Base-by-base conservation (phyloP, 148 eudicot genomes). In the Chenopodium quinoa region DNA sequence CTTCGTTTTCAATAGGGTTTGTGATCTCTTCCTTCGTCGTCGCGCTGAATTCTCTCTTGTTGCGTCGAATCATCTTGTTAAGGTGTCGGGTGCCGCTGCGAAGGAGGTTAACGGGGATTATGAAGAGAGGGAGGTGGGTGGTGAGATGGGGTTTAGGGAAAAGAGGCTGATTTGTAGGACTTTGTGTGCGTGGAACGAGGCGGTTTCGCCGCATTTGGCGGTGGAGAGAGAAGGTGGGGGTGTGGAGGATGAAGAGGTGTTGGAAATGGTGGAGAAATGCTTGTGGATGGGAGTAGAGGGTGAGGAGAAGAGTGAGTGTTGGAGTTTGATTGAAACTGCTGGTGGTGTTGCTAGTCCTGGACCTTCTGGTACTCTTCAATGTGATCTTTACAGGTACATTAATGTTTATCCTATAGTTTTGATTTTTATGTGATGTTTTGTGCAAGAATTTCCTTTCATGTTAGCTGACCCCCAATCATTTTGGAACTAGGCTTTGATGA, bases 261-360 rank as follows among this genome's bases (percentile, higher is more conserved):
- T 89, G 84, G 87, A 81, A 46, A 86, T 85, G 89, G 82, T 93
- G 84, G 86, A 84, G 85, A 88, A 76, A 65, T 86, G 90, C 81
- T 84, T 95, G 83, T 80, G 80, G 77, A 85, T 75, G 72, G 88
- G 80, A 25, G 47, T 56, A 29, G 86, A 71, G 2, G 80, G 29
- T 46, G 85, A 64, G 54, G 78, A 22, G 22, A 68, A 77, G 27
- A 75, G 22, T 32, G 88, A 85, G 25, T 76, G 78, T 54, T 89
- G 90, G 88, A 88, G 87, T 75, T 79, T 96, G 82, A 86, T 94
- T 84, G 98, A 96, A 88, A 96, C 99, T 79, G 97, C 99, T 63
- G 99, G 99, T 73, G 99, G 99, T 63, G 98, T 96, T 62, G 98
- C 98, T 1, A 93, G 98, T 87, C 99, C 99, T 9, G 94, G 90